Base-by-base conservation (phyloP, 1,139 yeast species). In the Pichia norvegensis region DNA sequence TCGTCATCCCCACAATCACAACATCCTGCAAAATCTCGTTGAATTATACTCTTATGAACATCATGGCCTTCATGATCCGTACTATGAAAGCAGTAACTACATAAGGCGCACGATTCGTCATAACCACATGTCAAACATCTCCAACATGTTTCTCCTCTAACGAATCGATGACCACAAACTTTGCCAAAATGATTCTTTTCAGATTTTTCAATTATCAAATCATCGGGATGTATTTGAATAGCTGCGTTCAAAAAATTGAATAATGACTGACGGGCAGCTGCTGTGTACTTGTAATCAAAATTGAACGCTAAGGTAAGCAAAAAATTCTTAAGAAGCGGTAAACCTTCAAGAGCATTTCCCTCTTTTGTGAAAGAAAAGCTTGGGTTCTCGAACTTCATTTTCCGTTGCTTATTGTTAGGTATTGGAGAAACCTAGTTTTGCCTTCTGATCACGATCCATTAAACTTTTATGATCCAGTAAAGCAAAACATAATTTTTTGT, bases 51-150 rank as follows among this genome's bases (percentile, higher is more conserved):
- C 16, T 85, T 77, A 45, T 82, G 79, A 14, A 85, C 83, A 40
- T 80, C 78, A 62, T 92, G 98, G 43, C 80, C 95, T 31, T 64
- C 61, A 64, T 92, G 98, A 47, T 74, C 72, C 5, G 77, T 79
- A 3, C 80, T 79, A 46, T 79, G 78, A 64, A 72, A 92, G 61
- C 98, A 92, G 53, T 74, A 70, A 9, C 81, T 74, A 60, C 98
- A 92, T 23, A 92, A 66, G 0, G 92, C 95, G 65, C 95, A 85
- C 0, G 95, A 81, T 44, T 85, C 95, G 60, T 86, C 95, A 45
- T 75, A 73, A 0, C 88, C 92, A 64, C 96, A 87, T 0, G 95
- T 85, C 40, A 76, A 59, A 56, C 96, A 87, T 40, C 94, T 69
- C 60, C 84, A 85, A 4, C 88, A 83, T 0, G 95, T 92, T 57